Percentiles rank a stretch among this genome's conserved stretches.
phyloP scores from a whole-genome alignment of 345 rosid genomes.

The Populus euphratica region DNA sequence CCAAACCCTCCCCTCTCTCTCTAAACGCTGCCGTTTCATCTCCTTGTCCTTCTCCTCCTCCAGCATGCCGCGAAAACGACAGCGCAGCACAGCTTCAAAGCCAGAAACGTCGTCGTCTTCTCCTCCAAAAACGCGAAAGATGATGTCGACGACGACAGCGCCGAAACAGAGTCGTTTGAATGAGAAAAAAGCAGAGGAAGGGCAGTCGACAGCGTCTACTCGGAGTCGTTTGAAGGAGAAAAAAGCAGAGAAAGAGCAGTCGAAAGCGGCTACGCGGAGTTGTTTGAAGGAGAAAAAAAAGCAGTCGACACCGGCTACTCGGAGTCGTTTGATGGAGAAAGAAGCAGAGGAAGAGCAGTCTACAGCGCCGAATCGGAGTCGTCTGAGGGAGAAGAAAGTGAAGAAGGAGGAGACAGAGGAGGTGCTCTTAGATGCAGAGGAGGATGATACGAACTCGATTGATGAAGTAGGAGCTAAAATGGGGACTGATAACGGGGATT shows the following conservation, averaged over 20 bases:
- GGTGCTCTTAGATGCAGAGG: not conserved
- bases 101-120: not conserved
- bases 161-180: not conserved
- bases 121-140: not conserved
- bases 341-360: not conserved
- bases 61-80: not conserved
- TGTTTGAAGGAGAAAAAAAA: too few species aligned
- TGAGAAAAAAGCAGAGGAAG: too few species aligned
- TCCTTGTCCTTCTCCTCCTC: not conserved
- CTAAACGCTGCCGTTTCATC: not conserved
- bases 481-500: not conserved
- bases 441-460: not conserved
- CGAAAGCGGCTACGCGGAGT: too few species aligned
- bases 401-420: not conserved
- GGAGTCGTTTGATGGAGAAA: not conserved
- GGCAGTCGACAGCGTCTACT: too few species aligned
- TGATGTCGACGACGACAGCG: not conserved
- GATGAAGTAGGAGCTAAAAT: not conserved
- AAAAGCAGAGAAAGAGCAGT: too few species aligned
- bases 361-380: not conserved
- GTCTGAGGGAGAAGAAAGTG: not conserved
- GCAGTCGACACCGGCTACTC: not conserved
- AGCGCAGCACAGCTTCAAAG: not conserved
- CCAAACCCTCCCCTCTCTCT: too few species aligned
- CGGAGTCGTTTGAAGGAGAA: too few species aligned